phyloP scores from a whole-genome alignment of 2,329 filamentous ascomycete species.

The Curvularia eragrostidis region DNA sequence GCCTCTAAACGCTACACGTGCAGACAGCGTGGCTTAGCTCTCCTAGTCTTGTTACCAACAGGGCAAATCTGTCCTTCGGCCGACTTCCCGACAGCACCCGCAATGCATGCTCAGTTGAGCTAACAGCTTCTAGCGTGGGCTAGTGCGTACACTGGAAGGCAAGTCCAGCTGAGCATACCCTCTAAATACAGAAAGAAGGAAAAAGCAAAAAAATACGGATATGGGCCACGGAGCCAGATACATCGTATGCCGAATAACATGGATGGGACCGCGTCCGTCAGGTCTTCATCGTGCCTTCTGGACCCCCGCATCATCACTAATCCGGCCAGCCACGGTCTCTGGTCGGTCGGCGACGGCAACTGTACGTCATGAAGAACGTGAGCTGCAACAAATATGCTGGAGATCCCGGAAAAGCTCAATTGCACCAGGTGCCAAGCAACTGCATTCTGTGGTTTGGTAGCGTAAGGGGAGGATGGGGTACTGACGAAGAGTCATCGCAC shows the following conservation, averaged over 20 bases:
- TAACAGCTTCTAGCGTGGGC: slow-evolving; percentile 9
- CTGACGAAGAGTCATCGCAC: not conserved
- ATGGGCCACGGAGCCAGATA: not conserved
- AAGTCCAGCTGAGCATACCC: not conserved
- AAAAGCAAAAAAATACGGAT: not conserved
- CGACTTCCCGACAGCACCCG: not conserved
- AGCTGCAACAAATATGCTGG: not conserved
- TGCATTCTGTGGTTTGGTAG: not conserved
- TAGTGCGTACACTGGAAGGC: not conserved
- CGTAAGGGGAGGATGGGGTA: not conserved
- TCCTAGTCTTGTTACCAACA: not conserved
- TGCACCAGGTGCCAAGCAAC: not conserved
- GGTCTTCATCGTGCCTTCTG: slow-evolving; percentile 5
- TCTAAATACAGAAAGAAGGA: not conserved
- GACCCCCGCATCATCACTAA: not conserved
- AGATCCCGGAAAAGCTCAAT: not conserved
- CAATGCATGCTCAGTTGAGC: slow-evolving; percentile 6
- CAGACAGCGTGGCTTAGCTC: slow-evolving; percentile 1
- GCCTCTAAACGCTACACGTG: not conserved
- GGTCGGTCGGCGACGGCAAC: not conserved
- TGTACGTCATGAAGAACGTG: not conserved
- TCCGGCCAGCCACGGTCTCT: not conserved
- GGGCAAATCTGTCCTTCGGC: slow-evolving; percentile 3
- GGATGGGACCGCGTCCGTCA: not conserved
- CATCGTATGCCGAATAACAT: not conserved